These are phyloP conservation scores for Pythium oligandrum DNA, from an alignment of 352 stramenopile species.

Conservation along the genomic window DNA sequence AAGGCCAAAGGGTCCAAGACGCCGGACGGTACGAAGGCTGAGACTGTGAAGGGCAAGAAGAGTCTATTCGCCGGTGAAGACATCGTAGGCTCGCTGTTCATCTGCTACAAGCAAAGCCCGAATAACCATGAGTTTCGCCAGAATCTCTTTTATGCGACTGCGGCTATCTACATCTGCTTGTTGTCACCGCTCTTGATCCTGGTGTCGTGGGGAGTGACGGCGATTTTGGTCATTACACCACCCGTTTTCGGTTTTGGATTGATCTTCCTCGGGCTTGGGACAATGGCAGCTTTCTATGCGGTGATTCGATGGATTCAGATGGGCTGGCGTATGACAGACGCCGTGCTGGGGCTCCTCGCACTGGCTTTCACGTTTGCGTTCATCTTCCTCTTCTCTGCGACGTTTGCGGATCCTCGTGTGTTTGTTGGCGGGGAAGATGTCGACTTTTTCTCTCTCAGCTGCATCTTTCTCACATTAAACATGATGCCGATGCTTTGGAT, in stretches of 20 bases:
- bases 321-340: conserved; percentile 78
- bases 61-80: conserved; percentile 27
- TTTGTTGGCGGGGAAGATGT: conserved; percentile 61
- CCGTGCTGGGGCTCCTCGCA: conserved; percentile 44
- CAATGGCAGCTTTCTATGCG: conserved; percentile 37
- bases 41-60: background rate
- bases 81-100: conserved; percentile 70
- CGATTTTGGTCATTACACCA: conserved; percentile 63
- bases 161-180: conserved; percentile 50
- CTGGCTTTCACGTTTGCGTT: conserved; percentile 58
- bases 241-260: conserved; percentile 75
- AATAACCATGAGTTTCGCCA: conserved; percentile 65
- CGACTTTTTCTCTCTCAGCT: conserved; percentile 75
- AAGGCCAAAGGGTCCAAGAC: no score
- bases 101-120: conserved; percentile 66
- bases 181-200: conserved; percentile 52
- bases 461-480: conserved; percentile 81
- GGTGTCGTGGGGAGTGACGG: conserved; percentile 67
- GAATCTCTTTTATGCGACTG: conserved; percentile 73
- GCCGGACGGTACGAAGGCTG: background rate
- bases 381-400: conserved; percentile 75
- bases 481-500: conserved; percentile 91
- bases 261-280: conserved; percentile 61
- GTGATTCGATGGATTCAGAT: conserved; percentile 56
- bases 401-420: conserved; percentile 72